These are phyloP conservation scores for Zygoascus bituminiphila DNA, from an alignment of 805 yeast genomes.

Conservation along the genomic window DNA sequence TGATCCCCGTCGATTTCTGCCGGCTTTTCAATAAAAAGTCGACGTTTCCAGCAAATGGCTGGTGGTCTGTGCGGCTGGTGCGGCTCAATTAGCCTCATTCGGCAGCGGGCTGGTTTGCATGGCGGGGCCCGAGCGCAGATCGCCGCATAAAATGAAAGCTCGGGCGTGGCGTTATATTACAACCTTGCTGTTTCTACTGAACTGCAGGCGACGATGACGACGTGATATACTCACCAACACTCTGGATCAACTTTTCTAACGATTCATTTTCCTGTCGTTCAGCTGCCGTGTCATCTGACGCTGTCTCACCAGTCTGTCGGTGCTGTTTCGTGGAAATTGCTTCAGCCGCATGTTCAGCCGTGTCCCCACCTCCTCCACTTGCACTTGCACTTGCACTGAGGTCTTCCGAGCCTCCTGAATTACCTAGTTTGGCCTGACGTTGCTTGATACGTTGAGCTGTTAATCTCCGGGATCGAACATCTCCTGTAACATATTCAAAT, in stretches of 20 bases:
- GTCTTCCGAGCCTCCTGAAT: too few species aligned
- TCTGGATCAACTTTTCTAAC: slow-evolving; percentile 22
- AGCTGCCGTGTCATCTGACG: not conserved
- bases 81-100: not conserved
- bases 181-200: not conserved
- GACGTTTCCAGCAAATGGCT: not conserved
- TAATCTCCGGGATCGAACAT: slow-evolving; percentile 24
- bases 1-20: too few species aligned
- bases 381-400: not conserved
- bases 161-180: too few species aligned
- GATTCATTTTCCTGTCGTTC: slow-evolving; percentile 13
- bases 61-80: not conserved
- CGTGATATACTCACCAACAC: slow-evolving; percentile 24
- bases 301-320: not conserved
- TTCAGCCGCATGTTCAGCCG: not conserved
- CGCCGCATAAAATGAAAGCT: not conserved
- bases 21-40: not conserved
- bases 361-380: not conserved
- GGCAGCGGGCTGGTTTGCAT: not conserved
- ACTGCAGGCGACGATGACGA: not conserved
- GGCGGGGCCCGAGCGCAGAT: not conserved
- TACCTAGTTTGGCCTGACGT: not conserved
- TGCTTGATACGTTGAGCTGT: not conserved
- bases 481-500: slow-evolving; percentile 81
- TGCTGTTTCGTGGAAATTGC: not conserved